phyloP scores from a whole-genome alignment of 768 basidiomycete genomes.

The Boletales sp. region DNA sequence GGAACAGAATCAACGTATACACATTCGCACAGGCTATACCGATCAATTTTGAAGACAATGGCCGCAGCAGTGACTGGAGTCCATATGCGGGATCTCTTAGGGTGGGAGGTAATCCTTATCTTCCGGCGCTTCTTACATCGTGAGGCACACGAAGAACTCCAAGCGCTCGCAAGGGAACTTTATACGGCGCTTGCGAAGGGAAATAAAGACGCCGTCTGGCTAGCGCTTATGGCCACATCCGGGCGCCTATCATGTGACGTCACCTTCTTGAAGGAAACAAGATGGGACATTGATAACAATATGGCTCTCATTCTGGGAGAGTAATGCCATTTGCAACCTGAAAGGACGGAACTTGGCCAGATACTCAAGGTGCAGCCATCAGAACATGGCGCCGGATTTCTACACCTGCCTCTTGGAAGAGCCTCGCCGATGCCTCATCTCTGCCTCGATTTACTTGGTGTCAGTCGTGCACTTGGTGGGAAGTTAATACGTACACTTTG shows the following conservation, averaged over 20 bases:
- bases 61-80: conserved; percentile 62
- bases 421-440: conserved; percentile 75
- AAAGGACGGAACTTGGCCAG: conserved; percentile 1
- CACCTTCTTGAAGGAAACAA: conserved; percentile 48
- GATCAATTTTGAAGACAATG: conserved; percentile 74
- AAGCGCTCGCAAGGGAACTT: conserved; percentile 57
- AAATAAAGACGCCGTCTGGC: conserved; percentile 85
- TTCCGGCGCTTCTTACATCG: conserved; percentile 75
- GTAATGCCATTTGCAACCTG: conserved; percentile 19
- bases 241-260: conserved; percentile 40
- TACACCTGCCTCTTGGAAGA: conserved; percentile 83
- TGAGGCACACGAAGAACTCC: conserved; percentile 71
- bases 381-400: conserved; percentile 68
- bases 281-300: conserved; percentile 60
- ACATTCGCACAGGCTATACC: conserved; percentile 75
- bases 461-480: background rate
- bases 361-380: conserved; percentile 23
- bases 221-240: conserved; percentile 58
- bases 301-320: conserved; percentile 25
- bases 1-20: conserved; percentile 75
- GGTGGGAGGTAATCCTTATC: conserved; percentile 78
- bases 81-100: conserved; percentile 60
- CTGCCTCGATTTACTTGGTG: conserved; percentile 34
- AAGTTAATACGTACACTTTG: conserved; percentile 68
- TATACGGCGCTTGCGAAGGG: conserved; percentile 56